Evolutionary conservation across 2,329 filamentous ascomycete genomes (phyloP), one percentile per base, ranked within the genome.

Genomic region (Aspergillus fumigatus): DNA sequence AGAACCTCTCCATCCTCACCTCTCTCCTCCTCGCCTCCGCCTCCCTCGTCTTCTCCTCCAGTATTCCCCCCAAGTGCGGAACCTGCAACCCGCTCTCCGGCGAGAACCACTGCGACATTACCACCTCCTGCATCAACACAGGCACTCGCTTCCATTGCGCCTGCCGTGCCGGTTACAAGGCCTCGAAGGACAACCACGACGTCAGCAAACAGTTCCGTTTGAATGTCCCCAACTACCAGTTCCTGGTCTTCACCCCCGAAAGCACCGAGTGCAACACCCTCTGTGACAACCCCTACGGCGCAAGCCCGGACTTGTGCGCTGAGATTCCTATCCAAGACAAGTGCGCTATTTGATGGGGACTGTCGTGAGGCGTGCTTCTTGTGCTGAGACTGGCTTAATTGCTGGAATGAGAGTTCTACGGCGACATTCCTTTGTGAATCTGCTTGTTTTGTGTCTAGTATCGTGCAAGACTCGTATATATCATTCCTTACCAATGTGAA

Each of bases 121-220:
- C 74, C 14, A 78, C 76, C 25, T 77, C 75, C 6, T 78, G 76
- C 64, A 77, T 77, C 61, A 75, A 71, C 66, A 75, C 73, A 1
- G 73, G 73, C 51, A 64, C 62, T 5, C 59, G 65, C 23, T 75
- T 75, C 70, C 73, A 75, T 65, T 75, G 73, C 54, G 73, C 73
- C 62, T 75, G 73, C 58, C 73, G 73, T 54, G 73, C 73, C 21
- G 73, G 73, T 41, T 75, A 72, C 61, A 75, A 75, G 66, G 70
- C 73, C 29, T 71, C 68, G 19, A 26, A 55, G 19, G 8, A 64
- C 43, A 68, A 74, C 57, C 56, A 65, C 11, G 59, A 74, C 53
- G 53, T 69, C 50, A 50, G 56, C 21, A 60, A 68, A 55, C 71
- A 75, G 61, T 75, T 75, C 70, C 71, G 73, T 23, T 65, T 75